Percentiles rank a stretch among this genome's conserved stretches.
Conservation (phyloP, 441 rosid species). For the Adansonia grandidieri region DNA sequence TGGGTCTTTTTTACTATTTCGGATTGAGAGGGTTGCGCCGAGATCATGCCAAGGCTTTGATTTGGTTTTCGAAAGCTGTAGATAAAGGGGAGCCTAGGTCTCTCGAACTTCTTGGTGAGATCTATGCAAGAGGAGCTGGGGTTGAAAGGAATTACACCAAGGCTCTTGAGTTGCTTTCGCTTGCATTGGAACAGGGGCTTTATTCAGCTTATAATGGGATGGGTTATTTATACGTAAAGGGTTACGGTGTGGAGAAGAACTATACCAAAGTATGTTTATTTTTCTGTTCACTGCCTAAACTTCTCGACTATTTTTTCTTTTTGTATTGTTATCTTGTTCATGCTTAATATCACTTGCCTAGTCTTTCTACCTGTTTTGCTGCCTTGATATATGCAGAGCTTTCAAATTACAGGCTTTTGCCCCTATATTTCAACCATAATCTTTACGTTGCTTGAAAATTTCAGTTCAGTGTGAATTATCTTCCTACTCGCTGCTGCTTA, state of each 20-base stretch:
- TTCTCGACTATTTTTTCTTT: neutral
- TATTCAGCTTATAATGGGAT: conserved; percentile 91
- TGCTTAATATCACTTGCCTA: conserved; percentile 8
- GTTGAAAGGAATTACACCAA: conserved; percentile 94
- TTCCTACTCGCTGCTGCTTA: neutral
- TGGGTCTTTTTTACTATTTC: conserved; percentile 88
- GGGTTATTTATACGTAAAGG: conserved; percentile 93
- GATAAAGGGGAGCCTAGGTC: conserved; percentile 93
- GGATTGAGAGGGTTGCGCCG: conserved; percentile 95
- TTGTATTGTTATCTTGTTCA: neutral
- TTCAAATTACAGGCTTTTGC: conserved; percentile 5
- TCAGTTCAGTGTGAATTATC: conserved; percentile 1
- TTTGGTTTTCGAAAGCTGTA: conserved; percentile 86
- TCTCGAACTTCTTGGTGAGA: conserved; percentile 97
- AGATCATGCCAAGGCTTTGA: conserved; percentile 81
- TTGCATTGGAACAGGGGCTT: conserved; percentile 80
- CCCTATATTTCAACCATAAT: neutral
- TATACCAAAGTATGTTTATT: conserved; percentile 67
- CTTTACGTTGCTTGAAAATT: neutral
- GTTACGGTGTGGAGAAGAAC: conserved; percentile 92
- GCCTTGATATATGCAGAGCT: neutral
- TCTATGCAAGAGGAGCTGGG: conserved; percentile 95
- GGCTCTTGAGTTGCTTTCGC: conserved; percentile 87
- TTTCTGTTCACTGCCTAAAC: neutral
- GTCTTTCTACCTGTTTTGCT: conserved; percentile 3